Evolutionary conservation across 192 early-diverging fungal species (phyloP).

Genomic region (Coemansia sp.): DNA sequence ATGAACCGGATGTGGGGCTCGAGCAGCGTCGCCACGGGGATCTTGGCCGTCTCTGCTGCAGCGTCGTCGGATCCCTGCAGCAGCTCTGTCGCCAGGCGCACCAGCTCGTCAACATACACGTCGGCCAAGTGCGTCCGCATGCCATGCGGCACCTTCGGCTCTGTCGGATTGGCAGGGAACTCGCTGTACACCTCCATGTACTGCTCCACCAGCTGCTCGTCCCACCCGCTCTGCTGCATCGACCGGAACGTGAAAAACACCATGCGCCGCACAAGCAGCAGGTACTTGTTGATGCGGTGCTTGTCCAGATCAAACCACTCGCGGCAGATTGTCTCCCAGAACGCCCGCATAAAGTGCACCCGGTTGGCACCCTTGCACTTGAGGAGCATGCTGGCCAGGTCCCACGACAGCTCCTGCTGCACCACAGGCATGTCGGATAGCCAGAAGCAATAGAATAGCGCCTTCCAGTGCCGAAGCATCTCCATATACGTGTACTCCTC

Average conservation of each 20-base stretch:
- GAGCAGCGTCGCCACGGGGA: conserved; percentile 36
- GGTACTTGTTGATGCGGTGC: conserved; percentile 48
- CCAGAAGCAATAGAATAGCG: conserved; percentile 94
- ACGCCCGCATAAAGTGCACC: conserved; percentile 32
- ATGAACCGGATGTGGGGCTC: conserved; percentile 49
- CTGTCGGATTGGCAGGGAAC: conserved; percentile 21
- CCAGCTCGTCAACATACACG: conserved; percentile 45
- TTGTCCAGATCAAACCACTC: conserved; percentile 51
- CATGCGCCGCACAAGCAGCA: conserved; percentile 40
- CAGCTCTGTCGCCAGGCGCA: conserved; percentile 18
- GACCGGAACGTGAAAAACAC: conserved; percentile 35
- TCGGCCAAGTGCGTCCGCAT: conserved; percentile 38
- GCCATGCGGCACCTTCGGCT: conserved; percentile 38
- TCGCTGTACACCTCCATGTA: conserved; percentile 24
- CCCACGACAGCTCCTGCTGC: conserved; percentile 83
- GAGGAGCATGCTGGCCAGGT: conserved; percentile 56
- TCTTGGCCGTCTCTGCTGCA: conserved; percentile 6
- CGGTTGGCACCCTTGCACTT: conserved; percentile 33
- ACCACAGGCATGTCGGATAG: conserved; percentile 93
- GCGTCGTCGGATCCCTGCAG: conserved; percentile 5
- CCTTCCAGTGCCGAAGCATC: conserved; percentile 86
- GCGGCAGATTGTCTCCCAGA: conserved; percentile 50
- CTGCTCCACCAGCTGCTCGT: conserved; percentile 17
- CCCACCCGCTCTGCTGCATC: conserved; percentile 38
- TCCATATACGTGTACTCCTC: conserved; percentile 57